A percentile compares a stretch with the other conserved stretches of the same genome.
These are phyloP conservation scores for Aurantiochytrium sp. DNA, from an alignment of 108 stramenopile species.

Conservation along the genomic window DNA sequence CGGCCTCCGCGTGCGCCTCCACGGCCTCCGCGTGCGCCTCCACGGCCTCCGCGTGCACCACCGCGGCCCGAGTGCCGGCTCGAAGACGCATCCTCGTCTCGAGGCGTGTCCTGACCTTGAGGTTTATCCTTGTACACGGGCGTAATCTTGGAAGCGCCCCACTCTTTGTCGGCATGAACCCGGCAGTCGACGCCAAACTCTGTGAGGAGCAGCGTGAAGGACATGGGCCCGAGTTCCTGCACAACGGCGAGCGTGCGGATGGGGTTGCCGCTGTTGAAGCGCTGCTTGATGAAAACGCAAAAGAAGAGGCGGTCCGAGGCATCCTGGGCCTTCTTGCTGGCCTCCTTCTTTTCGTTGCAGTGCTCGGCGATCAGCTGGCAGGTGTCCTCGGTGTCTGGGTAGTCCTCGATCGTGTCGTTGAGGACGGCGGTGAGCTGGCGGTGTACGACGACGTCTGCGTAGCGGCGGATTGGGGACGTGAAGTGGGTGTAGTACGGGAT, in stretches of 20 bases:
- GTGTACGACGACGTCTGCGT: conserved; percentile 91
- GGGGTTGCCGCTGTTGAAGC: conserved; percentile 50
- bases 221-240: conserved; percentile 29
- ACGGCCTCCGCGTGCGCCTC: too few relatives aligned
- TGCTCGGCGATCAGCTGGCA: conserved; percentile 54
- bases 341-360: conserved; percentile 76
- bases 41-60: too few relatives aligned
- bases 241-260: not conserved
- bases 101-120: too few relatives aligned
- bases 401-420: conserved; percentile 63
- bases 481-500: conserved; percentile 98
- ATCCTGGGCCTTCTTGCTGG: conserved; percentile 80
- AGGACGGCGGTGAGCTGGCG: conserved; percentile 80
- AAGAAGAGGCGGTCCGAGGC: conserved; percentile 76
- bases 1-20: too few relatives aligned
- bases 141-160: not conserved
- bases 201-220: not conserved
- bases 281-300: conserved; percentile 66
- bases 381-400: conserved; percentile 44
- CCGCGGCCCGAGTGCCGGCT: too few relatives aligned
- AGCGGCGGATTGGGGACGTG: conserved; percentile 86
- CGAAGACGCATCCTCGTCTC: too few relatives aligned
- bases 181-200: conserved; percentile 10
- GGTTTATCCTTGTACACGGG: not conserved
- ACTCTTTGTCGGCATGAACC: conserved; percentile 3